These are phyloP conservation scores for Suhomyces coccinellae DNA, from an alignment of 1,139 yeast species.

Conservation along the genomic window DNA sequence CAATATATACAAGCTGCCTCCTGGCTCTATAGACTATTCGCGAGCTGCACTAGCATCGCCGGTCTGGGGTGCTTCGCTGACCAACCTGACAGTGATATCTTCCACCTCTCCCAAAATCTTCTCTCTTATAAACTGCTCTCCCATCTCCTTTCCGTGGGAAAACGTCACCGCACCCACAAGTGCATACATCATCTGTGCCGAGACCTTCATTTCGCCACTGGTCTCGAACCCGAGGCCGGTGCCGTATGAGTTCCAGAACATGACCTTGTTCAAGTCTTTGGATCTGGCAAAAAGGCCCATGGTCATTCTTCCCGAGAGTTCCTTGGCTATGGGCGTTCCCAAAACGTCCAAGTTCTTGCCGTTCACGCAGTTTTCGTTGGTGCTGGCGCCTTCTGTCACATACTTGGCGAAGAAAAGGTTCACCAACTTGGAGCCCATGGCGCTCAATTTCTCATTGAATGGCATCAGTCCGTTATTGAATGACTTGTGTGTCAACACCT, in stretches of 20 bases:
- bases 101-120: conserved; percentile 36
- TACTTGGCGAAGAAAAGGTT: conserved; percentile 58
- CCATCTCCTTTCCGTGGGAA: conserved; percentile 61
- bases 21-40: conserved; percentile 3
- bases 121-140: conserved; percentile 56
- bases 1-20: conserved; percentile 6
- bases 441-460: conserved; percentile 78
- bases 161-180: conserved; percentile 78
- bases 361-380: conserved; percentile 45
- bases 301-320: conserved; percentile 49
- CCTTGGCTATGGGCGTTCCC: conserved; percentile 56
- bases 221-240: conserved; percentile 52
- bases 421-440: conserved; percentile 74
- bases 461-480: conserved; percentile 91
- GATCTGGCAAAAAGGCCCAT: conserved; percentile 55
- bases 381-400: conserved; percentile 39
- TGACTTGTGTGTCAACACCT: conserved; percentile 87
- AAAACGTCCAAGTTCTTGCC: conserved; percentile 63
- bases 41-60: conserved; percentile 6
- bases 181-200: conserved; percentile 71
- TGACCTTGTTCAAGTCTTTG: conserved; percentile 48
- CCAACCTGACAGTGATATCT: conserved; percentile 23
- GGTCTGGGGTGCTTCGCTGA: conserved; percentile 8
- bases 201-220: conserved; percentile 59
- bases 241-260: conserved; percentile 74